Base-by-base conservation (phyloP, 2,329 filamentous ascomycete species). In the Drechmeria coniospora region DNA sequence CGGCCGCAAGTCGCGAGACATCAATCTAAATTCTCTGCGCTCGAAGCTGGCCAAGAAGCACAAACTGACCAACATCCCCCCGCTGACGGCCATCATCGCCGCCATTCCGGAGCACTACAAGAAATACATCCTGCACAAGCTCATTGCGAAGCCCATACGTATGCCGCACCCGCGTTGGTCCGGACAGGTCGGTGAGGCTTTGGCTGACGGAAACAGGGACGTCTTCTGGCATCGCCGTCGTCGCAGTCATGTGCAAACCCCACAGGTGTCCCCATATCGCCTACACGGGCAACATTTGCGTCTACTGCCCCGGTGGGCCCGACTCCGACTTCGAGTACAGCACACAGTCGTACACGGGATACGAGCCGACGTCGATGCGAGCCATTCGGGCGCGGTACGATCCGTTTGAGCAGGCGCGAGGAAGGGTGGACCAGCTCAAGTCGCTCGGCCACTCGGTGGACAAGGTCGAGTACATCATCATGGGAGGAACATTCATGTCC, bases 401-500 rank as follows among this genome's bases (percentile, higher is more conserved):
- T 47, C 90, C 90, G 0, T 98, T 94, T 43, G 90, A 98, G 54
- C 90, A 98, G 60, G 90, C 90, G 11, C 70, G 90, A 50, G 90
- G 90, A 23, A 74, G 90, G 41, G 87, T 98, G 5, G 92, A 98
- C 44, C 90, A 98, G 57, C 83, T 98, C 47, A 92, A 92, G 53
- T 80, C 82, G 2, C 66, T 98, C 0, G 90, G 90, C 1, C 90
- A 98, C 54, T 93, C 83, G 25, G 90, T 98, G 26, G 90, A 98
- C 59, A 98, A 98, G 54, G 90, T 98, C 15, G 90, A 98, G 60
- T 98, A 95, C 54, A 98, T 98, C 48, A 93, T 98, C 50, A 98
- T 98, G 90, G 90, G 90, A 34, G 90, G 90, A 39, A 98, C 90
- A 0, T 98, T 98, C 56, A 98, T 98, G 92, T 95, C 87, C 3